Evolutionary conservation across 768 basidiomycete species (phyloP).

Genomic region (Boletus subparvulus): DNA sequence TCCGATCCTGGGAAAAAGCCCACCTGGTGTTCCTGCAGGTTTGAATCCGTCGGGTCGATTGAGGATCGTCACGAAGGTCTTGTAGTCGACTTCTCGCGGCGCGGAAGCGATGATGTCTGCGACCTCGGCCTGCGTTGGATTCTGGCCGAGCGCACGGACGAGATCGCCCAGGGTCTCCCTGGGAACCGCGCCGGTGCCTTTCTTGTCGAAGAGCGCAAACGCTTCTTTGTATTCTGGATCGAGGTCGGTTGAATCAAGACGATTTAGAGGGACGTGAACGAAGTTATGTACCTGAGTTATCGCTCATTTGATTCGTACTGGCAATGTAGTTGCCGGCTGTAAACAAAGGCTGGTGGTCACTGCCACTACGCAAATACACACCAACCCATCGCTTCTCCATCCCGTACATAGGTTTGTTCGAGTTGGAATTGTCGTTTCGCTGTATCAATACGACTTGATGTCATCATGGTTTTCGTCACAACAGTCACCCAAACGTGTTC

Average conservation of each 20-base stretch:
- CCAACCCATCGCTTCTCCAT: no score
- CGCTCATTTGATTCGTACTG: constrained; percentile 31
- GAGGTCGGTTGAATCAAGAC: constrained; percentile 1
- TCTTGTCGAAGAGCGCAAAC: constrained; percentile 97
- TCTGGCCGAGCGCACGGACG: constrained; percentile 91
- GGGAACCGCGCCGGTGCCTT: constrained; percentile 87
- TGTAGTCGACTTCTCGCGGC: constrained; percentile 89
- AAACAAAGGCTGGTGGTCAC: no score
- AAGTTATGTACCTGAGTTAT: constrained; percentile 47
- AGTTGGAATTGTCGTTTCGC: no score
- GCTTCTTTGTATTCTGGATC: constrained; percentile 92
- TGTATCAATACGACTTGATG: no score
- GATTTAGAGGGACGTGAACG: not conserved
- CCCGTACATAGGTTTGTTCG: no score
- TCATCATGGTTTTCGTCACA: no score
- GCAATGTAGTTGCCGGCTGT: not conserved
- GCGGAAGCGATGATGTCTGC: constrained; percentile 71
- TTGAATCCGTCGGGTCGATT: constrained; percentile 97
- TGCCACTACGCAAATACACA: no score
- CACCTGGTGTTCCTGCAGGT: constrained; percentile 93
- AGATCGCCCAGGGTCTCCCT: constrained; percentile 89
- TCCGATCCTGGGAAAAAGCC: constrained; percentile 18
- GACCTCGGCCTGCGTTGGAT: constrained; percentile 99
- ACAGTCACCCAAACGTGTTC: no score
- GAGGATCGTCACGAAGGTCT: constrained; percentile 85